phyloP scores from a whole-genome alignment of 768 basidiomycete genomes.

The Mrakia blollopis region DNA sequence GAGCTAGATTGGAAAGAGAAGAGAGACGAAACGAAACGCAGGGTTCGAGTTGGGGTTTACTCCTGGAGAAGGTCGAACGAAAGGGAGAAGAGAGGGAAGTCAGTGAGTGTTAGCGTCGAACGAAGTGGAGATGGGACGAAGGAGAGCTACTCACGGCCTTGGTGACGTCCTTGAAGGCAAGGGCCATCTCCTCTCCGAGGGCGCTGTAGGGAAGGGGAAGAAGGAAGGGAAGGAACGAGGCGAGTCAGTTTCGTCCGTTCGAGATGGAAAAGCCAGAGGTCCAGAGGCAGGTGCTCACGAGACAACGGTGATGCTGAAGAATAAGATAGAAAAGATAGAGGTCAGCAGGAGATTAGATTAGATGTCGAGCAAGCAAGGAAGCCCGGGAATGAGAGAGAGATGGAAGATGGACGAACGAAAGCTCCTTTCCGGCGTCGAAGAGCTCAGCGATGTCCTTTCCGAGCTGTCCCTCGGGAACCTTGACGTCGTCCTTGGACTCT shows the following conservation, averaged over 20 bases:
- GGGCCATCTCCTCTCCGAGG: constrained; percentile 34
- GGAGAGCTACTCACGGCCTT: constrained; percentile 14
- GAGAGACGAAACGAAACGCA: neutral
- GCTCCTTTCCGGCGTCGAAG: constrained; percentile 63
- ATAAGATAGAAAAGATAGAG: neutral
- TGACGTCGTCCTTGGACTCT: constrained; percentile 83
- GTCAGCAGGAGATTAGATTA: neutral
- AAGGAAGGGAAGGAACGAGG: neutral
- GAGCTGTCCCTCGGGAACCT: constrained; percentile 76
- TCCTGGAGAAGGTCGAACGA: neutral
- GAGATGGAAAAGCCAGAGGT: too few relatives aligned
- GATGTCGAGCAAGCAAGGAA: neutral
- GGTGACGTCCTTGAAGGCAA: constrained; percentile 33
- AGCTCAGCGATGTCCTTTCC: constrained; percentile 63
- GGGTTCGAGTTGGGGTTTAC: neutral
- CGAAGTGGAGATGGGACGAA: neutral
- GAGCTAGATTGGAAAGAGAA: neutral
- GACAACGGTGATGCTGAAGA: neutral
- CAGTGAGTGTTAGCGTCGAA: neutral
- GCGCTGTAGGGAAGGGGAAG: constrained; percentile 18
- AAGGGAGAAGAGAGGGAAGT: neutral
- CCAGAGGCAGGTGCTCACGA: neutral
- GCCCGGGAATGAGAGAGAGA: neutral
- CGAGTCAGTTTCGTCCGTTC: constrained; percentile 12
- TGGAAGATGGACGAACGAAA: neutral